Conservation (phyloP, 208 protist genomes). For the Trypanosoma rangeli region DNA sequence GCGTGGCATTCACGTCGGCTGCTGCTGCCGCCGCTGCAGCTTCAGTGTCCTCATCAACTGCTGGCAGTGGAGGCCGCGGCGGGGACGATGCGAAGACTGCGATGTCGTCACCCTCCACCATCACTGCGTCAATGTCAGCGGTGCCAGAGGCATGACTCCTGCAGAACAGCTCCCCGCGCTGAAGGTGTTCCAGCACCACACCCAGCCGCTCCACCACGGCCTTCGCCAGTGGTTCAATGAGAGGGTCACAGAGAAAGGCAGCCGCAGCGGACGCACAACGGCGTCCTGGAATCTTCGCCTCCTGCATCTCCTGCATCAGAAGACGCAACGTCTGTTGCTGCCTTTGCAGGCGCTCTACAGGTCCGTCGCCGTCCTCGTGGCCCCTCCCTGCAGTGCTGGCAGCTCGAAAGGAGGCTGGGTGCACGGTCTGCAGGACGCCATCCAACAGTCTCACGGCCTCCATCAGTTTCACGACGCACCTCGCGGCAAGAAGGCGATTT, state of each 20-base stretch:
- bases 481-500: not conserved
- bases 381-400: not conserved
- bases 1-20: not conserved
- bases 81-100: not conserved
- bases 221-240: not conserved
- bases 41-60: not conserved
- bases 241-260: not conserved
- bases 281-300: not conserved
- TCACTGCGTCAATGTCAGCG: not conserved
- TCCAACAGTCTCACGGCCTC: conserved; percentile 8
- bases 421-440: not conserved
- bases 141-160: not conserved
- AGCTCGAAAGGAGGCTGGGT: not conserved
- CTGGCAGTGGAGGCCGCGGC: not conserved
- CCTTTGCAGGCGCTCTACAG: not conserved
- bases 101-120: not conserved
- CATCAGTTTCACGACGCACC: conserved; percentile 11
- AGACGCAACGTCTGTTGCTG: not conserved
- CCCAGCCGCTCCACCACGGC: conserved; percentile 1
- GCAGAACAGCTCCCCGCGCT: not conserved
- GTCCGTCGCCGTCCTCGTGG: not conserved
- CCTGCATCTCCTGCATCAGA: conserved; percentile 5
- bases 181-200: not conserved
- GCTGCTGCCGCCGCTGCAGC: not conserved
- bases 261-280: not conserved